These are phyloP conservation scores for Phytophthora melonis DNA, from an alignment of 352 stramenopile species.

Conservation along the genomic window DNA sequence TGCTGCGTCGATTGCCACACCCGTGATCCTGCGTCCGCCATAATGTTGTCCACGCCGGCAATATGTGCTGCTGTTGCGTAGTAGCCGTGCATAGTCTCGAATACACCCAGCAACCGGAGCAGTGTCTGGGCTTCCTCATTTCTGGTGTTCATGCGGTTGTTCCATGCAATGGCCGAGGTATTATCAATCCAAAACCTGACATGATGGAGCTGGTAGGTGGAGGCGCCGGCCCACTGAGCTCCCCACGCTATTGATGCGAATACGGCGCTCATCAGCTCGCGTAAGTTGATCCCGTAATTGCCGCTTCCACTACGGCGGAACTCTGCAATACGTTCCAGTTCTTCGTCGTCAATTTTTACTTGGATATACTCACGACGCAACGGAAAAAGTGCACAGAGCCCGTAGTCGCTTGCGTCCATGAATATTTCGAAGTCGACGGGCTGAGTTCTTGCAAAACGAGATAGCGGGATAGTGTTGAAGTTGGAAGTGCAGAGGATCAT, in stretches of 20 bases:
- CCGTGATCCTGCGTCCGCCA: not conserved
- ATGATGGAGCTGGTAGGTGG: not conserved
- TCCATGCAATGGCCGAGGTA: not conserved
- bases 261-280: not conserved
- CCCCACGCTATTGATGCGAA: not conserved
- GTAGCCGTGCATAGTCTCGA: not conserved
- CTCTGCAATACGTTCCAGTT: no score
- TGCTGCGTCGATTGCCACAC: not conserved
- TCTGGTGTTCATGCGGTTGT: not conserved
- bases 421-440: no score
- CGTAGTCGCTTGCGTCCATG: no score
- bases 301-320: no score
- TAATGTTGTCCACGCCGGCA: not conserved
- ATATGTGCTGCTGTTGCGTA: not conserved
- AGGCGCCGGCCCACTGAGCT: not conserved
- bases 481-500: no score
- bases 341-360: no score
- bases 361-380: no score
- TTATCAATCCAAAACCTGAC: not conserved
- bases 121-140: not conserved
- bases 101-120: not conserved
- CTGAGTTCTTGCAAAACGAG: no score
- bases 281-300: not conserved
- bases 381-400: no score
- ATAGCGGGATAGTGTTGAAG: no score